Evolutionary conservation across 805 yeast species (phyloP).

Genomic region (Torulaspora franciscae): DNA sequence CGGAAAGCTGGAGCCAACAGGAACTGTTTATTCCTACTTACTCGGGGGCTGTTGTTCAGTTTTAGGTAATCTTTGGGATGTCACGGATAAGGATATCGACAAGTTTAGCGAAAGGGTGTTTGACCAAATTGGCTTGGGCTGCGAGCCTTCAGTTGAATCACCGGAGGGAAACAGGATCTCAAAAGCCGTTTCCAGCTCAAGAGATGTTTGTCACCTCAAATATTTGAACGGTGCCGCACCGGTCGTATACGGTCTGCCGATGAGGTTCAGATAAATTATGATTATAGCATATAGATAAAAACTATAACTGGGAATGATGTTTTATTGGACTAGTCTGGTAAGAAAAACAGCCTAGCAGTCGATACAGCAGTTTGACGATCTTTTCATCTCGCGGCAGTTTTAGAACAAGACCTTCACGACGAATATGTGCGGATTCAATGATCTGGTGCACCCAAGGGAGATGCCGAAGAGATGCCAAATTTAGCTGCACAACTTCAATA

Average conservation of each 20-base stretch:
- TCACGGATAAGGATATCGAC: constrained; percentile 93
- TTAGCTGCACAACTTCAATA: constrained; percentile 5
- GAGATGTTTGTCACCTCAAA: constrained; percentile 62
- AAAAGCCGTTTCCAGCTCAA: constrained; percentile 54
- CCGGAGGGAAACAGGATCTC: constrained; percentile 38
- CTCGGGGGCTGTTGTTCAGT: constrained; percentile 79
- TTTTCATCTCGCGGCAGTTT: constrained; percentile 8
- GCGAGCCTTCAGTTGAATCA: neutral
- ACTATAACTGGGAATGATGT: neutral
- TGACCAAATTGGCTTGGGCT: constrained; percentile 56
- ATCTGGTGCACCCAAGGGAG: constrained; percentile 1
- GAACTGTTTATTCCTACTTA: constrained; percentile 72
- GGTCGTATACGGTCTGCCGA: constrained; percentile 81
- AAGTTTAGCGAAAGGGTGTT: constrained; percentile 60
- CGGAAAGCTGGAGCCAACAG: constrained; percentile 66
- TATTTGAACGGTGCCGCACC: constrained; percentile 92
- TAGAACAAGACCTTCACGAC: constrained; percentile 11
- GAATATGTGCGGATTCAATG: constrained; percentile 3
- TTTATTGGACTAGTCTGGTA: neutral
- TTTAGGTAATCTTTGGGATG: constrained; percentile 91
- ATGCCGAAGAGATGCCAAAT: constrained; percentile 4
- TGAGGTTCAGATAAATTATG: constrained; percentile 10
- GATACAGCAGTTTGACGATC: constrained; percentile 13
- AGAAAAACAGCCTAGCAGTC: constrained; percentile 11
- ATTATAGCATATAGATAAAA: neutral